phyloP scores from a whole-genome alignment of 208 protist species.

The Acanthamoeba culbertsoni region DNA sequence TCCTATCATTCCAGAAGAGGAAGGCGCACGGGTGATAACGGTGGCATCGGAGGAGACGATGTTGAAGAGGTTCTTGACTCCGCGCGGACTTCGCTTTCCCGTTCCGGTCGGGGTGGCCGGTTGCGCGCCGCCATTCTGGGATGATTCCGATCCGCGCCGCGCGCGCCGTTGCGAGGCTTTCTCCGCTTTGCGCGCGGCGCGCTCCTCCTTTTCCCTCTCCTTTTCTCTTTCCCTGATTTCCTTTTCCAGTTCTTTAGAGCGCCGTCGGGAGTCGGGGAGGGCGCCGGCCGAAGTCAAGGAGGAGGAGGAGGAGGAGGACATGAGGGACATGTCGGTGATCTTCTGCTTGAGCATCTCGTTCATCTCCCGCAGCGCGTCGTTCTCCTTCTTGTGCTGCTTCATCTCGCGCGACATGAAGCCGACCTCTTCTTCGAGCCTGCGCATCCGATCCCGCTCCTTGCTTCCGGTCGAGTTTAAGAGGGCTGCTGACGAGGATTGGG shows the following conservation, averaged over 20 bases:
- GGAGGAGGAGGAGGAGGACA: background rate
- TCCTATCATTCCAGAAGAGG: background rate
- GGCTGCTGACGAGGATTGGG: background rate
- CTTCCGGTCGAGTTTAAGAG: background rate
- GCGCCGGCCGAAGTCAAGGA: background rate
- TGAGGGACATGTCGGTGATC: background rate
- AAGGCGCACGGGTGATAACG: background rate
- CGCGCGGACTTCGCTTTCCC: background rate
- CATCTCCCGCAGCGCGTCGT: background rate
- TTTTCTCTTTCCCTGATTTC: background rate
- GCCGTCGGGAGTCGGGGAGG: background rate
- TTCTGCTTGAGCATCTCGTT: constrained; percentile 25
- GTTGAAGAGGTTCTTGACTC: background rate
- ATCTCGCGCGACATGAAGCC: background rate
- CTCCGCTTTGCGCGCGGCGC: background rate
- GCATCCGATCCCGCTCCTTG: background rate
- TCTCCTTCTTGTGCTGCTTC: background rate
- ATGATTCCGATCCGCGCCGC: background rate
- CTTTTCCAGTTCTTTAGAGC: background rate
- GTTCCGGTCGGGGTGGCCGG: background rate
- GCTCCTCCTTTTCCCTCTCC: background rate
- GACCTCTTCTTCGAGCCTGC: background rate
- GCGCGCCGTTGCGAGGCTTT: background rate
- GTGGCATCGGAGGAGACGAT: background rate
- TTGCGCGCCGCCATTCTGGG: background rate